Evolutionary conservation across 1,284 basidiomycete species (phyloP), one percentile per base, ranked within the genome.

Genomic region (Puccinia triticina): DNA sequence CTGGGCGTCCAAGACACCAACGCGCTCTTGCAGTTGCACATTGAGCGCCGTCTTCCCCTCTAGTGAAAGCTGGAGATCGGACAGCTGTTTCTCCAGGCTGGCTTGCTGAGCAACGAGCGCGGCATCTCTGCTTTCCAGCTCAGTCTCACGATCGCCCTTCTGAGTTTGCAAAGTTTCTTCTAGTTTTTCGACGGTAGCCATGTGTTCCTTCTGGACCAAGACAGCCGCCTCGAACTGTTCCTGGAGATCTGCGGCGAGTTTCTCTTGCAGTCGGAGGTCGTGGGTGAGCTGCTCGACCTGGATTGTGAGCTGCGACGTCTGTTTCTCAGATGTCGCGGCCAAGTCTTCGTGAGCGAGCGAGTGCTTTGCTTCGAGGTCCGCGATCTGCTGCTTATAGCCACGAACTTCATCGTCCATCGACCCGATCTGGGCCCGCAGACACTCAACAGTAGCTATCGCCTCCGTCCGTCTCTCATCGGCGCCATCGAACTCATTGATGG

Each of bases 261-360:
- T 73, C 48, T 73, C 48, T 34, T 73, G 46, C 8, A 29, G 23
- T 29, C 29, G 21, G n/a, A 73, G 71, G 53, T 73, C 48, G 21
- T 53, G 71, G 48, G 71, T 50, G 32, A 73, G 71, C 48, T 73
- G 71, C 29, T 53, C 71, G 1, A 73, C 40, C 53, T 73, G 48
- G 29, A 16, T 73, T 8, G 29, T 26, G 18, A 73, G 48, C 16
- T 73, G 43, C 26, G 43, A 48, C 14, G 71, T 32, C 53, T 53
- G 71, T 16, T 69, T 46, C 40, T 69, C 66, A 2, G 66, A 69
- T n/a, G 43, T 29, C 26, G 26, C 66, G 37, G 37, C 66, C 21
- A 23, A 48, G 26, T n/a, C 32, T 46, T 69, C 37, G 23, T 73
- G 3, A 14, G 48, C 71, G 29, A 73, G 16, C 16, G 48, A 48